phyloP scores from a whole-genome alignment of 768 basidiomycete species.

The Kwoniella europaea region DNA sequence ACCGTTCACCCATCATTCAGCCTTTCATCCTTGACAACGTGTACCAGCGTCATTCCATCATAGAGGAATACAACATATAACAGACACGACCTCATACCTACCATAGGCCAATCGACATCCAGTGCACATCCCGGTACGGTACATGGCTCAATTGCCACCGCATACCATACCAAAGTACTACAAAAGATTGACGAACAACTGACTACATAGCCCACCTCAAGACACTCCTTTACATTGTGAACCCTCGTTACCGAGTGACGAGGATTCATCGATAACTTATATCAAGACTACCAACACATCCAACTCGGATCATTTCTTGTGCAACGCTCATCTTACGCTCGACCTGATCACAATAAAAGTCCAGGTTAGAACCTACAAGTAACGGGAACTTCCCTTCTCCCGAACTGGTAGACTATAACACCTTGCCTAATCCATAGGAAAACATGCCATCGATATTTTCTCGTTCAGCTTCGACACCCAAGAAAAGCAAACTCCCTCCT shows the following conservation, averaged over 20 bases:
- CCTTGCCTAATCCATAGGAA: not conserved
- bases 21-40: not conserved
- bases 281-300: not conserved
- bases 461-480: slow-evolving; percentile 13
- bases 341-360: not conserved
- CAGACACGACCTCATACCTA: not conserved
- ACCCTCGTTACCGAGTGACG: not conserved
- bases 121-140: not conserved
- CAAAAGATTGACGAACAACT: too few relatives aligned
- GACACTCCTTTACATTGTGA: not conserved
- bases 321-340: not conserved
- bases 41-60: not conserved
- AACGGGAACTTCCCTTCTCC: not conserved
- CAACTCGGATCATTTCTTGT: not conserved
- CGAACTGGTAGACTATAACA: too few relatives aligned
- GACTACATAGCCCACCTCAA: not conserved
- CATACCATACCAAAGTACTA: too few relatives aligned
- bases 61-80: too few relatives aligned
- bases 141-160: not conserved
- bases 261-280: not conserved
- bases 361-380: not conserved
- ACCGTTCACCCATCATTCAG: too few relatives aligned
- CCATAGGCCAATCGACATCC: not conserved
- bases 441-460: slow-evolving; percentile 25
- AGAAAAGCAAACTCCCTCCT: slow-evolving; percentile 12